phyloP scores from a whole-genome alignment of 371 early-diverging fungal species.

The Mucor saturninus region DNA sequence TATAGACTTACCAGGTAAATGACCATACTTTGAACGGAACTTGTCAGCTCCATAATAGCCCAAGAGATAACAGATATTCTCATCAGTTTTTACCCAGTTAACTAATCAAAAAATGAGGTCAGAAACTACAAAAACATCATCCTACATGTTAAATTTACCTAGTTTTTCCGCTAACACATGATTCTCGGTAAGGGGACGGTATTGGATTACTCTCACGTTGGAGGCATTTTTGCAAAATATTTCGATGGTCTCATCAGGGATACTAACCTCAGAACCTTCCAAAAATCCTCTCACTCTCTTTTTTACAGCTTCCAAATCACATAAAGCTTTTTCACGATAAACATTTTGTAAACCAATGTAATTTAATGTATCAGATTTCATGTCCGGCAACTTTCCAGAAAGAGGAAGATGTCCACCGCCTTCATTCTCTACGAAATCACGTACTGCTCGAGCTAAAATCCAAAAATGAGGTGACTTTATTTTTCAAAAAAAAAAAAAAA shows the following conservation, averaged over 20 bases:
- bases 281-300: conserved; percentile 58
- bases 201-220: conserved; percentile 68
- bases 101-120: conserved; percentile 33
- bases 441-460: conserved; percentile 80
- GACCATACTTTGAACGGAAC: conserved; percentile 62
- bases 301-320: conserved; percentile 68
- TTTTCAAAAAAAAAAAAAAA: neutral
- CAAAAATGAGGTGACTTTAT: conserved; percentile 83
- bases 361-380: conserved; percentile 92
- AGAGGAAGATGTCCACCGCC: conserved; percentile 82
- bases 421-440: conserved; percentile 78
- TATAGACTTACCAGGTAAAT: conserved; percentile 54
- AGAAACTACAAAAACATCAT: neutral
- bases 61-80: conserved; percentile 68
- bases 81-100: conserved; percentile 60
- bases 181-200: conserved; percentile 64
- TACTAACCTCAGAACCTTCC: conserved; percentile 49
- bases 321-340: conserved; percentile 81
- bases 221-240: conserved; percentile 86
- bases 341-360: conserved; percentile 85
- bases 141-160: conserved; percentile 37
- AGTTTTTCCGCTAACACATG: conserved; percentile 52
- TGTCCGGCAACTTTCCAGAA: conserved; percentile 90
- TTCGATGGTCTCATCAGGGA: conserved; percentile 74
- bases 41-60: conserved; percentile 75